phyloP scores from a whole-genome alignment of 2,329 filamentous ascomycete genomes.

The Diaporthe sp. region DNA sequence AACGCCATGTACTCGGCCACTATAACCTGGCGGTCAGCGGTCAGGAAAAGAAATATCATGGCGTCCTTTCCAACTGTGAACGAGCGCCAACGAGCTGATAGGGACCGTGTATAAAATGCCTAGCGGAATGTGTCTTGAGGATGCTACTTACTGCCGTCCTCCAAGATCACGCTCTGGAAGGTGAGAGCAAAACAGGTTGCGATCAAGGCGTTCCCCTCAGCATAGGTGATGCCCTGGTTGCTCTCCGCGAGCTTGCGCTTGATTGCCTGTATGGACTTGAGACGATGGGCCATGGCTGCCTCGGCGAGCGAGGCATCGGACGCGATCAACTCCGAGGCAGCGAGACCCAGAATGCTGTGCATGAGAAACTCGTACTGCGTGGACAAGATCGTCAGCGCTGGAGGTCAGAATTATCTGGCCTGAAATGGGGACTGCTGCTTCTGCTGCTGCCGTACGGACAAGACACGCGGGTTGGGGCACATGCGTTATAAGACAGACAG shows the following conservation, averaged over 20 bases:
- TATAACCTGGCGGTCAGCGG: neutral
- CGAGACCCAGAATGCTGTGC: constrained; percentile 78
- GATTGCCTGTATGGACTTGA: constrained; percentile 75
- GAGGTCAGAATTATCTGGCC: constrained; percentile 25
- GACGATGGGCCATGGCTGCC: constrained; percentile 74
- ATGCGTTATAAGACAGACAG: constrained; percentile 71
- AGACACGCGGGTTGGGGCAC: constrained; percentile 52
- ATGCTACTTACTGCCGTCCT: constrained; percentile 59
- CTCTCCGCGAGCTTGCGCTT: constrained; percentile 65
- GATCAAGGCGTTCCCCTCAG: constrained; percentile 70
- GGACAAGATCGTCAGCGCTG: constrained; percentile 26
- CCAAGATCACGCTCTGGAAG: constrained; percentile 70
- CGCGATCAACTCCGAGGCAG: constrained; percentile 74
- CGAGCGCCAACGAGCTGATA: too few species aligned
- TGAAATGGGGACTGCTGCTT: neutral
- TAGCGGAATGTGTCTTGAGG: neutral
- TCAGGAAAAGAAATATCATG: neutral
- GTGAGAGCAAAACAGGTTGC: constrained; percentile 72
- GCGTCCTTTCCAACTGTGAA: neutral
- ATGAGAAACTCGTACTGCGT: constrained; percentile 75
- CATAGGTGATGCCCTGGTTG: constrained; percentile 50
- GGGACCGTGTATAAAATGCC: too few species aligned
- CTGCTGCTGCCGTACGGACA: constrained; percentile 1
- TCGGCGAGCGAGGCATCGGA: constrained; percentile 65
- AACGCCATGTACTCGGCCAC: constrained; percentile 74